phyloP scores from a whole-genome alignment of 78 protist species.

The Monocercomonoides exilis region DNA sequence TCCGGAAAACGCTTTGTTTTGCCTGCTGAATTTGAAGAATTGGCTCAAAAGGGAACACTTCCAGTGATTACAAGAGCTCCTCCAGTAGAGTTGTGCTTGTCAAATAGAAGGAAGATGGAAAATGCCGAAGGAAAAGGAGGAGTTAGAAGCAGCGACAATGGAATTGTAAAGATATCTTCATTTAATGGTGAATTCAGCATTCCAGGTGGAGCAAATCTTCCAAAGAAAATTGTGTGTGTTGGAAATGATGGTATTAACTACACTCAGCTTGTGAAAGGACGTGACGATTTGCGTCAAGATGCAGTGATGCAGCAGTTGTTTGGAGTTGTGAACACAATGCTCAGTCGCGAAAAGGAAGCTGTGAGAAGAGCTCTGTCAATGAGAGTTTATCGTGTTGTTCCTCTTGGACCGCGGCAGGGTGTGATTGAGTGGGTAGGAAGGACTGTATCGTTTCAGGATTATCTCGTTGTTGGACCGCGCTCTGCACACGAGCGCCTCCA shows the following conservation, averaged over 20 bases:
- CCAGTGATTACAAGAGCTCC: not conserved
- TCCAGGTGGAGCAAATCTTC: constrained; percentile 60
- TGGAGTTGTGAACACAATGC: constrained; percentile 43
- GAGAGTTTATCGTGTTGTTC: constrained; percentile 67
- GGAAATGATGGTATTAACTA: constrained; percentile 41
- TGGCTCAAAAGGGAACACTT: not conserved
- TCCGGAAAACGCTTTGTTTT: not conserved
- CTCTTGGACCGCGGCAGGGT: constrained; percentile 57
- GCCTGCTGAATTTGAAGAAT: not conserved
- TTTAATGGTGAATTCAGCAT: not conserved
- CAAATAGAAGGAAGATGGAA: too few relatives aligned
- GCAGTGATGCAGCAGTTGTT: constrained; percentile 80
- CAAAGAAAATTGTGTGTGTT: constrained; percentile 35
- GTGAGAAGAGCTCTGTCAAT: constrained; percentile 13
- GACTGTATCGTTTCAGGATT: constrained; percentile 44
- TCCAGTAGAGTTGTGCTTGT: too few relatives aligned
- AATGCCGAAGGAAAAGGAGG: too few relatives aligned
- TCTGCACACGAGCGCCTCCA: constrained; percentile 31
- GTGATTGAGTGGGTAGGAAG: constrained; percentile 57
- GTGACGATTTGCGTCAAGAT: constrained; percentile 76
- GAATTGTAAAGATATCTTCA: too few relatives aligned
- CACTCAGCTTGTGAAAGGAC: constrained; percentile 29
- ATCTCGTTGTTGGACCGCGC: constrained; percentile 13
- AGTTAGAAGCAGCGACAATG: too few relatives aligned
- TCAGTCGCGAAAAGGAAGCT: not conserved